phyloP scores from a whole-genome alignment of 2,329 filamentous ascomycete species.

The Penicillium polonicum region DNA sequence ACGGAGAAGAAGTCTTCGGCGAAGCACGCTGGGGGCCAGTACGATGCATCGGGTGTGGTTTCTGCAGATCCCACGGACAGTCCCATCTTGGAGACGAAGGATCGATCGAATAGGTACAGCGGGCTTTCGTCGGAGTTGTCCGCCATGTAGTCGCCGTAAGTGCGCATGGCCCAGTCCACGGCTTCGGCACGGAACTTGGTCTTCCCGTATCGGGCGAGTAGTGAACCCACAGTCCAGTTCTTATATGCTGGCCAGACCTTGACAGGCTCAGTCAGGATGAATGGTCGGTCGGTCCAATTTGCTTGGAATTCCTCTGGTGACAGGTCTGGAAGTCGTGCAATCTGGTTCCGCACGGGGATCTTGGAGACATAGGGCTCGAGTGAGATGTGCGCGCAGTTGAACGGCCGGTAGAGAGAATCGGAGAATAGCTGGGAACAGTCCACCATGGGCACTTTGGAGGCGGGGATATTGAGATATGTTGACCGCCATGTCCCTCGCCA shows the following conservation, averaged over 20 bases:
- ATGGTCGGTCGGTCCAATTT: conserved; percentile 76
- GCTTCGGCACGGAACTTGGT: conserved; percentile 83
- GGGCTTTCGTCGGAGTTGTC: conserved; percentile 82
- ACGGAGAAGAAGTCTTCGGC: conserved; percentile 82
- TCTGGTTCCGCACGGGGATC: conserved; percentile 73
- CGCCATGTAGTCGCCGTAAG: conserved; percentile 78
- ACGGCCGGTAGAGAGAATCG: conserved; percentile 85
- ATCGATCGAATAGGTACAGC: conserved; percentile 85
- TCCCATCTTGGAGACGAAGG: conserved; percentile 82
- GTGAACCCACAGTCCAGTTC: conserved; percentile 68
- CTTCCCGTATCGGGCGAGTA: conserved; percentile 64
- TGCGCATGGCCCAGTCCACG: conserved; percentile 85
- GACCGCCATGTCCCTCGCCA: conserved; percentile 87
- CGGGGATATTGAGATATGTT: conserved; percentile 65
- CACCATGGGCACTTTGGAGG: conserved; percentile 56
- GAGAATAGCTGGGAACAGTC: conserved; percentile 81
- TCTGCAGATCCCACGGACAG: conserved; percentile 56
- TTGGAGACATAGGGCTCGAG: conserved; percentile 64
- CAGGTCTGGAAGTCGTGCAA: conserved; percentile 67
- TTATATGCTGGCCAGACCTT: conserved; percentile 75
- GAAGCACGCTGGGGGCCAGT: conserved; percentile 82
- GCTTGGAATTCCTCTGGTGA: conserved; percentile 70
- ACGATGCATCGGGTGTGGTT: conserved; percentile 54
- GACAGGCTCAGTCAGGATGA: conserved; percentile 80
- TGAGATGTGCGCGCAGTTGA: conserved; percentile 77